Base-by-base conservation (phyloP, 2,329 filamentous ascomycete species). In the Ceratocystis cacaofunesta region DNA sequence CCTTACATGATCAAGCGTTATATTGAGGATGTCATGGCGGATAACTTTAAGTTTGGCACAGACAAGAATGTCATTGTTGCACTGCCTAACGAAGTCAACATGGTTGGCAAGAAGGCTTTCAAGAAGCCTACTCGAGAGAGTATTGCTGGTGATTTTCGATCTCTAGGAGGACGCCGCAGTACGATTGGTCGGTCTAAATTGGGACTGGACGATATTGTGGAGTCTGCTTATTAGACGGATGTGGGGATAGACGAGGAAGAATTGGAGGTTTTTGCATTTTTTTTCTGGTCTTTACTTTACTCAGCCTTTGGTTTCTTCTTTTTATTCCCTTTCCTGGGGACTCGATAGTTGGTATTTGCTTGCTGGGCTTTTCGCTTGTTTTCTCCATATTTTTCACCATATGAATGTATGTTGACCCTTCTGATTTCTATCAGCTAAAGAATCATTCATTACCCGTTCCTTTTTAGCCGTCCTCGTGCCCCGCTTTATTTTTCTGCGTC, bases 61-160 rank as follows among this genome's bases (percentile, higher is more conserved):
- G 94, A 99, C 75, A 95, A 96, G 83, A 96, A 96, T 72, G 90
- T 99, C 71, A 96, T 99, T 72, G 92, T 99, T 44, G 94, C 94
- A 0, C 78, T 99, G 69, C 92, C 94, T 1, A 96, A 99, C 73
- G 92, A 97, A 75, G 94, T 99, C 70, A 95, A 96, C 75, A 97
- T 97, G 92, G 90, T 99, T 12, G 88, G 87, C 58, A 92, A 92
- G 75, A 83, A 87, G 70, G 87, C 85, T 66, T 82, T 99, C 72
- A 90, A 90, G 79, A 86, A 86, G 72, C 91, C 92, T 1, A 97
- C 94, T 0, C 80, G 94, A 46, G 91, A 99, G 78, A 96, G 91
- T 74, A 97, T 99, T 74, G 89, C 89, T 17, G 80, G 83, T 44
- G 75, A 85, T 70, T 75, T 80, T 58, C 73, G 75, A 63, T 64